Evolutionary conservation across 768 basidiomycete species (phyloP), one percentile per base, ranked within the genome.

Genomic region (Auricularia sp.): DNA sequence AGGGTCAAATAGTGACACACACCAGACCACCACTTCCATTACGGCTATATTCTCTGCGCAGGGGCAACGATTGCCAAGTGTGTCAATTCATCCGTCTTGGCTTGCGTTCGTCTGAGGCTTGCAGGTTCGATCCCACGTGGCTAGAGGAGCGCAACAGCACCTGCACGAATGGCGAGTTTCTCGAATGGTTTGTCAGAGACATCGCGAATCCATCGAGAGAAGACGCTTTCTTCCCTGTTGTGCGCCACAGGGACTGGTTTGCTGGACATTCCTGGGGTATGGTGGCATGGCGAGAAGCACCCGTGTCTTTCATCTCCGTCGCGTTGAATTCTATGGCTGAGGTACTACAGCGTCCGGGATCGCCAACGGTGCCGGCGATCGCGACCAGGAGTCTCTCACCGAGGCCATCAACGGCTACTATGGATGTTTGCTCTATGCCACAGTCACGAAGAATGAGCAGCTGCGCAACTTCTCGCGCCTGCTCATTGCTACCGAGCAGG

Each of bases 331-430:
- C 43, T 44, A 11, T 18, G 11, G 47, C 18, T 51, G 10, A 14
- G 23, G 23, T 8, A 3, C 12, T 33, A 14, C 18, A 59, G 56
- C 75, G 34, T 76, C 74, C 12, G 75, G 75, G n/a, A 73, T 76
- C 14, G 73, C 74, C 29, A 74, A 74, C 59, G 74, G 74, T 34
- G 75, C 70, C 1, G 74, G 74, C 2, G 67, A 72, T 36, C 71
- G 74, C 51, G 74, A 76, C 62, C 72, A 76, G 66, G 75, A 76
- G 43, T 75, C 75, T 12, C 61, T 68, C 2, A 72, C 73, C 16
- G 75, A 76, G 64, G 75, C 74, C 14, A 69, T 75, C 39, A 76
- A 76, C 43, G 75, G 70, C 12, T 75, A 75, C 61, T 76, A 76
- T 33, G 74, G 75, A 23, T 71, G 72, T 35, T 64, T 75, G 29